These are phyloP conservation scores for Sphaerulina vaccinii DNA, from an alignment of 2,329 filamentous ascomycete species.

Conservation along the genomic window DNA sequence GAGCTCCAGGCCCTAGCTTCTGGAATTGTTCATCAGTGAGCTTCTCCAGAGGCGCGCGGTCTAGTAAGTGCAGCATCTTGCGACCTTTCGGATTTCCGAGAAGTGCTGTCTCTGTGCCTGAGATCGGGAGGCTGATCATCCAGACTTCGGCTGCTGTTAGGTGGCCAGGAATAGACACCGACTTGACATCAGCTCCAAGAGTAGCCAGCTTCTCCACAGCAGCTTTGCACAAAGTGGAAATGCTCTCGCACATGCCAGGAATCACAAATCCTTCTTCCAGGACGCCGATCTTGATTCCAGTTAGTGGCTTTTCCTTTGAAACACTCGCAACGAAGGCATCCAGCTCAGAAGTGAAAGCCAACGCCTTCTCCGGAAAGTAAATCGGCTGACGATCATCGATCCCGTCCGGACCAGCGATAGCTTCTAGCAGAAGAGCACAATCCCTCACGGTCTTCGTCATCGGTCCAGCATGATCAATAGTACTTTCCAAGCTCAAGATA, in stretches of 20 bases:
- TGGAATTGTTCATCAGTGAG: constrained; percentile 22
- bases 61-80: constrained; percentile 21
- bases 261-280: constrained; percentile 45
- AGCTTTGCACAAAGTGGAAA: constrained; percentile 37
- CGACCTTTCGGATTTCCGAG: constrained; percentile 17
- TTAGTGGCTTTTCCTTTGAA: constrained; percentile 6
- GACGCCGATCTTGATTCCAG: constrained; percentile 45
- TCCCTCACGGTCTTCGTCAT: constrained; percentile 47
- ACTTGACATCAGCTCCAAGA: constrained; percentile 44
- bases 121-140: constrained; percentile 31
- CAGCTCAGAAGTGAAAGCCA: constrained; percentile 35
- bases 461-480: constrained; percentile 48
- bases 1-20: constrained; percentile 17
- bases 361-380: constrained; percentile 32
- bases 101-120: constrained; percentile 16
- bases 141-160: constrained; percentile 47
- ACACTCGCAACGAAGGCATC: constrained; percentile 14
- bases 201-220: constrained; percentile 39
- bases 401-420: constrained; percentile 51
- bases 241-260: constrained; percentile 38
- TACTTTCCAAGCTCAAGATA: constrained; percentile 42
- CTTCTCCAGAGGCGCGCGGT: constrained; percentile 12
- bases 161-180: constrained; percentile 50
- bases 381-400: constrained; percentile 41
- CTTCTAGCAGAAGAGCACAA: constrained; percentile 45